Base-by-base conservation (phyloP, 768 basidiomycete species). In the Leccinum disarticulatum region DNA sequence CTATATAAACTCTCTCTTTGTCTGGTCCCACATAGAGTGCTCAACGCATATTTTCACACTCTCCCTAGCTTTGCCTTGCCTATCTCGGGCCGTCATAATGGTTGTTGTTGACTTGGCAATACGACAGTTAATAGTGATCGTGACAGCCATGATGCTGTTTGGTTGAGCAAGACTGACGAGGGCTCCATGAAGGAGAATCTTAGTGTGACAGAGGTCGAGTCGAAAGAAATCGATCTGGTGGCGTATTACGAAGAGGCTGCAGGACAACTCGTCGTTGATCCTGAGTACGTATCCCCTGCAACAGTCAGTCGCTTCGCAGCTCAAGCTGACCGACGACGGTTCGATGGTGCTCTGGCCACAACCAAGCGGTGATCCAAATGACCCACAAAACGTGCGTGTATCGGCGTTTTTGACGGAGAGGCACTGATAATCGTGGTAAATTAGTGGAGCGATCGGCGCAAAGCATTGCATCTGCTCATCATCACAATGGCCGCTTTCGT, bases 201-300 rank as follows among this genome's bases (percentile, higher is more conserved):
- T 1, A 11, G 6, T 11, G 27, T 8, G 1, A 8, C 10, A 4
- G 50, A 25, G 3, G 19, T 10, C 4, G 47, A 57, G 38, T 41
- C 38, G 8, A 41, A 41, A 22, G 65, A 69, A 4, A 52, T 80
- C 5, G 77, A 81, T 58, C 60, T 79, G 38, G 54, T 68, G 25
- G 56, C 68, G 0, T 84, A 82, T 59, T 84, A 87, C 52, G 85
- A 87, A 61, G 69, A 77, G 11, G 74, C 76, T 60, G 84, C 83
- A 1, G 87, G 86, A 10, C 77, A 86, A 19, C 72, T 87, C 46
- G 82, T 87, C 54, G 74, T 88, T 13, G 85, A 88, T 68, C 85
- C 86, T 13, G 72, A 77, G 86, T 85, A 59, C 22, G 83, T 77
- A 33, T 35, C 8, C 10, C 3, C 7, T 19, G 4, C 7, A 9